These are phyloP conservation scores for Haplosporangium sp. DNA, from an alignment of 371 early-diverging fungal genomes.

Conservation along the genomic window DNA sequence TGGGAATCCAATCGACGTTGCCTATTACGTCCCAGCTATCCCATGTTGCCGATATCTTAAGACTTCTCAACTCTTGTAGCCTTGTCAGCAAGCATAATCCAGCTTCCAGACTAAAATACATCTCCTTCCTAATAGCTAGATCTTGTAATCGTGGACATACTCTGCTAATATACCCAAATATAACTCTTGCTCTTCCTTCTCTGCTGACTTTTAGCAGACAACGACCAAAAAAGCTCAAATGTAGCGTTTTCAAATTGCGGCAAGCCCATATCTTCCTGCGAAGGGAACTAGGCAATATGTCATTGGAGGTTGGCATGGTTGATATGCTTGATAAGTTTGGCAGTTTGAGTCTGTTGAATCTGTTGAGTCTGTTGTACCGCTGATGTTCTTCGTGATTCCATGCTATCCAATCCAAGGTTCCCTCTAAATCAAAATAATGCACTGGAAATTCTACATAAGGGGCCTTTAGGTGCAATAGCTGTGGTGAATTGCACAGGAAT, in stretches of 20 bases:
- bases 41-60: background rate
- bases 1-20: too few relatives aligned
- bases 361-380: background rate
- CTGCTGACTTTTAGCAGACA: too few relatives aligned
- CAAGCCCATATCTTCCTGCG: slow-evolving; percentile 20
- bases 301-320: too few relatives aligned
- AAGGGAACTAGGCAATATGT: background rate
- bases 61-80: background rate
- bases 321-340: too few relatives aligned
- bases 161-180: background rate
- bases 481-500: too few relatives aligned
- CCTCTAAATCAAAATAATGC: too few relatives aligned
- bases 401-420: too few relatives aligned
- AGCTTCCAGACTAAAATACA: background rate
- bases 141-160: background rate
- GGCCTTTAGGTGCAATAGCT: too few relatives aligned
- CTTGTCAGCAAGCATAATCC: background rate
- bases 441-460: too few relatives aligned
- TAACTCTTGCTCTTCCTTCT: background rate
- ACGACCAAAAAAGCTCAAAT: background rate
- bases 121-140: background rate
- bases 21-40: too few relatives aligned
- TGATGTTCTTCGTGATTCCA: background rate
- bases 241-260: slow-evolving; percentile 9
- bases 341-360: background rate